phyloP scores from a whole-genome alignment of 129 eudicot genomes.

The Lonicera japonica region DNA sequence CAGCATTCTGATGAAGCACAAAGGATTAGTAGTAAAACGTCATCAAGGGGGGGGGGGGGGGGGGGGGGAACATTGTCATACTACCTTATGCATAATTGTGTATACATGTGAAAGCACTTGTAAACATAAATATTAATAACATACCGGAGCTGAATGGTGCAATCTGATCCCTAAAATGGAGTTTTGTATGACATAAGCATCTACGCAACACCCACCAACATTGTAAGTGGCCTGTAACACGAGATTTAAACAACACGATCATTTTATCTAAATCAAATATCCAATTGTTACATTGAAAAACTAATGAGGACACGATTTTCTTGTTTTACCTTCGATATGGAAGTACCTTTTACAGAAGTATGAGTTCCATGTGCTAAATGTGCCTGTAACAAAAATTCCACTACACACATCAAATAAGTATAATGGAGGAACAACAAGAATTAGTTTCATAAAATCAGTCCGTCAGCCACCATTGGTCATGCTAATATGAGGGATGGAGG shows the following conservation, averaged over 20 bases:
- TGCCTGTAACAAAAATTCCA: conserved; percentile 47
- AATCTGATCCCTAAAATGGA: conserved; percentile 72
- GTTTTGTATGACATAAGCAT: conserved; percentile 67
- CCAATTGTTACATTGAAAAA: conserved; percentile 5
- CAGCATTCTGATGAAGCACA: not conserved
- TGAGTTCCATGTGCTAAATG: conserved; percentile 80
- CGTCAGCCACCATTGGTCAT: too few relatives aligned
- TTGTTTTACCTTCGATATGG: conserved; percentile 55
- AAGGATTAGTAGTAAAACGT: not conserved
- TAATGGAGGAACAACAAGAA: not conserved
- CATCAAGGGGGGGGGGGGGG: too few relatives aligned
- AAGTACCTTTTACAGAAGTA: conserved; percentile 43
- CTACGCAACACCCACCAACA: conserved; percentile 63
- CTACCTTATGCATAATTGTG: not conserved
- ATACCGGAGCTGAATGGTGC: conserved; percentile 74
- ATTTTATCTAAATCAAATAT: conserved; percentile 5
- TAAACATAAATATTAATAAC: conserved; percentile 12
- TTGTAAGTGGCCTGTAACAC: conserved; percentile 68
- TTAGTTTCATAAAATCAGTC: too few relatives aligned
- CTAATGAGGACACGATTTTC: not conserved
- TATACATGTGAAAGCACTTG: not conserved
- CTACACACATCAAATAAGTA: conserved; percentile 6
- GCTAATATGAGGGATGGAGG: too few relatives aligned
- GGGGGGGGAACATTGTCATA: not conserved
- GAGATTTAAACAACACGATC: conserved; percentile 2